A percentile compares a stretch with the other conserved stretches of the same genome.
Evolutionary conservation across 2,329 filamentous ascomycete genomes (phyloP).

Genomic region (Microdochium paspali): DNA sequence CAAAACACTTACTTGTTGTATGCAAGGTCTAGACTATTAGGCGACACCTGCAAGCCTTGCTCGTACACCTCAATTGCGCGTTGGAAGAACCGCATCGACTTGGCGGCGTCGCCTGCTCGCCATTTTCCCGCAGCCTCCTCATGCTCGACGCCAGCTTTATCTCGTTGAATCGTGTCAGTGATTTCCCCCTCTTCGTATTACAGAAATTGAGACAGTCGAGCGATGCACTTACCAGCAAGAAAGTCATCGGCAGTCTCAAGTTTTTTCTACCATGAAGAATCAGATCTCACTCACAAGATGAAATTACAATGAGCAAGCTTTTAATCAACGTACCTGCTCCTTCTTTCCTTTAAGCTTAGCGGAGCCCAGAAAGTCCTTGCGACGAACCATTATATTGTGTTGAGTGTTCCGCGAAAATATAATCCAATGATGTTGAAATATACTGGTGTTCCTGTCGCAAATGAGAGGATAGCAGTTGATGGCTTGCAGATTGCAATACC

Average conservation of each 20-base stretch:
- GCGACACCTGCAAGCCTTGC: conserved; percentile 50
- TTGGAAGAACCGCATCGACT: conserved; percentile 45
- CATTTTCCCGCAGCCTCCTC: conserved; percentile 70
- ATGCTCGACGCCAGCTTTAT: conserved; percentile 50
- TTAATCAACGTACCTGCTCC: conserved; percentile 4
- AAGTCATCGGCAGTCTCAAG: conserved; percentile 59
- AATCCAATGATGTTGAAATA: no score
- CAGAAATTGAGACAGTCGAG: neutral
- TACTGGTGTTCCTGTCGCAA: no score
- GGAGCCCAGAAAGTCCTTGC: conserved; percentile 9
- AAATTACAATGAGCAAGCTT: neutral
- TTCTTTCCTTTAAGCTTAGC: conserved; percentile 12
- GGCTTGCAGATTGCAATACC: no score
- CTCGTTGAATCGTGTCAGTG: conserved; percentile 1
- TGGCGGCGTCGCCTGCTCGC: conserved; percentile 60
- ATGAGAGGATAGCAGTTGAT: no score
- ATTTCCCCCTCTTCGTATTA: neutral
- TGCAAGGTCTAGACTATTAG: conserved; percentile 57
- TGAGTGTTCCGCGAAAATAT: neutral
- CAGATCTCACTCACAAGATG: neutral
- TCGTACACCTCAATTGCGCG: conserved; percentile 59
- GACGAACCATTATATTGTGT: neutral
- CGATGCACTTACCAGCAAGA: conserved; percentile 39
- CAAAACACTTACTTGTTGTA: conserved; percentile 55
- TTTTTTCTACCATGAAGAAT: conserved; percentile 22